A percentile compares a stretch with the other conserved stretches of the same genome.
phyloP scores from a whole-genome alignment of 2,329 filamentous ascomycete species.

The Colletotrichum simmondsii region DNA sequence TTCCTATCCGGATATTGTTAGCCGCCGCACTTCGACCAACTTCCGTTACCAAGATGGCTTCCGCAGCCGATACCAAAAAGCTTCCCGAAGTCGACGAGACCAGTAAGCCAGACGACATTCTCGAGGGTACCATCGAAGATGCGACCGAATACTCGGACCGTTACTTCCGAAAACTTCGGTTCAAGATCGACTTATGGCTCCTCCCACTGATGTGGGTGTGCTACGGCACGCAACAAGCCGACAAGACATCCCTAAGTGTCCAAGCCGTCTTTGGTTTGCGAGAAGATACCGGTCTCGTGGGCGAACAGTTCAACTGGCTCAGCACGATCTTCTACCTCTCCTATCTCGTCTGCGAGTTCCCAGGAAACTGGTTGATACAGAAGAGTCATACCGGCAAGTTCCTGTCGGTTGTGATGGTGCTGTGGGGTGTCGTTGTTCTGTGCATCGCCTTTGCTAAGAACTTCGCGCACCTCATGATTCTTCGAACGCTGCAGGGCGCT shows the following conservation, averaged over 20 bases:
- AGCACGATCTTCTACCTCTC: slow-evolving; percentile 44
- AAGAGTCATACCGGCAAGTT: slow-evolving; percentile 44
- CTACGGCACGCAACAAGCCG: slow-evolving; percentile 43
- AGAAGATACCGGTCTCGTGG: slow-evolving; percentile 42
- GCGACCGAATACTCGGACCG: slow-evolving; percentile 37
- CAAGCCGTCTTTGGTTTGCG: slow-evolving; percentile 44
- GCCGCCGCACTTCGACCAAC: background rate
- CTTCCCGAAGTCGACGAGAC: background rate
- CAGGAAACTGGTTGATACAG: slow-evolving; percentile 38
- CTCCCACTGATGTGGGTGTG: slow-evolving; percentile 44
- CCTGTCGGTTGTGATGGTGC: slow-evolving; percentile 46
- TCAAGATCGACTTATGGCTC: slow-evolving; percentile 44
- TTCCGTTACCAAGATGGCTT: background rate
- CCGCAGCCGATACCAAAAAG: background rate
- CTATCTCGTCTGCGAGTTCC: slow-evolving; percentile 42
- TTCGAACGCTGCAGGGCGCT: slow-evolving; percentile 42
- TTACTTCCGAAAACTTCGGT: slow-evolving; percentile 41
- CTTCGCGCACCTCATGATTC: slow-evolving; percentile 42
- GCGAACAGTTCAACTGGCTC: slow-evolving; percentile 45
- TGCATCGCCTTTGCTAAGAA: slow-evolving; percentile 43
- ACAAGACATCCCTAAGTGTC: slow-evolving; percentile 43
- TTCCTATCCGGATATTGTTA: too few relatives aligned
- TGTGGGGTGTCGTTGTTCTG: slow-evolving; percentile 44
- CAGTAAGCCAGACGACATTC: slow-evolving; percentile 7
- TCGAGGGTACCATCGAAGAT: slow-evolving; percentile 23